Evolutionary conservation across 2,329 filamentous ascomycete genomes (phyloP), one percentile per base, ranked within the genome.

Genomic region (Fusarium mangiferae): DNA sequence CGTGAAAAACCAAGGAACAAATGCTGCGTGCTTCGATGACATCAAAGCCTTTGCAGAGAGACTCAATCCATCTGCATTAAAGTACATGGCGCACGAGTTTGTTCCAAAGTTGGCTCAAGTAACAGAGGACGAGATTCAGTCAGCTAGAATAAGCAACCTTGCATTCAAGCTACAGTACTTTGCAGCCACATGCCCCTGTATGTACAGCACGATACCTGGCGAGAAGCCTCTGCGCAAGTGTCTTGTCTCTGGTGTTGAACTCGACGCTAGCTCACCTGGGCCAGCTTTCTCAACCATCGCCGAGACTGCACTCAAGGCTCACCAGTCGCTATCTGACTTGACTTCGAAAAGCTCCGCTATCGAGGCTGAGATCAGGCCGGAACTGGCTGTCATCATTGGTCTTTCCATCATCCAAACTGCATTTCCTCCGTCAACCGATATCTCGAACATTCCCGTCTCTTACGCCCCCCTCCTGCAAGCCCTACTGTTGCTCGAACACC

Each of bases 401-500:
- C 79, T 82, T 22, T 84, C 82, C 65, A 78, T 79, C 22, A 68
- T 84, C 3, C 78, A 80, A 38, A 48, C 79, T 12, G 81, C 81
- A 7, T 80, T 78, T 28, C 72, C 77, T 42, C 74, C 77, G 8
- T 76, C 73, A 26, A 68, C 74, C 9, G 62, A 73, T 17, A 62
- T 44, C n/a, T 64, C 74, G 18, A 73, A 70, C 36, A 35, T 51
- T 3, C 74, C 78, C 13, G 26, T 72, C 15, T 78, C 78, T 22
- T 56, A 75, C 18, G 70, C 78, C 7, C 75, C 80, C 15, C 81
- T 90, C 24, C 78, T 90, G 1, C 87, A 86, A 51, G 88, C 88
- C 1, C 79, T 86, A 4, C 66, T 86, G 1, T 78, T 90, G 9
- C 82, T 90, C 2, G 87, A 90, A 38, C 81, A 84, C 18, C 87